Evolutionary conservation across 1,284 basidiomycete species (phyloP).

Genomic region (Cutaneotrichosporon cavernicola): DNA sequence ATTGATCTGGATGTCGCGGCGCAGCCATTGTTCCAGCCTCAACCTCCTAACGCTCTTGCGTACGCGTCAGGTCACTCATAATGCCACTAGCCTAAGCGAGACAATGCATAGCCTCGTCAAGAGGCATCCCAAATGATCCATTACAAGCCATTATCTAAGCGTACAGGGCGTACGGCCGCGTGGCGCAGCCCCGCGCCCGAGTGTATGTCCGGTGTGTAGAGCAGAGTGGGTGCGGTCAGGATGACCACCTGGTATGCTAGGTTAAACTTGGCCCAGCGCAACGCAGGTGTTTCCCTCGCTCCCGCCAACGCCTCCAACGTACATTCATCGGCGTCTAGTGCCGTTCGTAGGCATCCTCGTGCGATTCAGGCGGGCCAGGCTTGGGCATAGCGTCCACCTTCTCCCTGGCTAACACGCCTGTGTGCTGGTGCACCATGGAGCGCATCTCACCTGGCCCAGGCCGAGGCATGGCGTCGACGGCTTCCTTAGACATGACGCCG

Average conservation of each 20-base stretch:
- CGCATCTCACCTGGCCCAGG: conserved; percentile 23
- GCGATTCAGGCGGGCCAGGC: conserved; percentile 6
- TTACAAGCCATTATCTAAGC: conserved; percentile 2
- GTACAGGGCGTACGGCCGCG: neutral
- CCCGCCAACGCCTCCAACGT: neutral
- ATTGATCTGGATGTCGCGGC: too few relatives aligned
- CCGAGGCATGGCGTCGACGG: conserved; percentile 37
- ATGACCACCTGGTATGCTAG: neutral
- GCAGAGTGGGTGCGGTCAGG: neutral
- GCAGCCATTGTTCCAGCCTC: too few relatives aligned
- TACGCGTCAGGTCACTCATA: neutral
- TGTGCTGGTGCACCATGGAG: conserved; percentile 1
- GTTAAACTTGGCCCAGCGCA: too few relatives aligned
- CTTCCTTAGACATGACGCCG: conserved; percentile 37
- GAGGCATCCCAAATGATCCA: conserved; percentile 4
- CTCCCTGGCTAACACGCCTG: neutral
- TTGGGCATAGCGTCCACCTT: neutral
- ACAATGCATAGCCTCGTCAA: conserved; percentile 4
- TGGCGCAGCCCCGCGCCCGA: neutral
- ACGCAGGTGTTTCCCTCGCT: neutral
- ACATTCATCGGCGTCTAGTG: neutral
- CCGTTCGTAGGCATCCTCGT: conserved; percentile 13
- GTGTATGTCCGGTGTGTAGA: neutral
- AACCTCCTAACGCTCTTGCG: neutral
- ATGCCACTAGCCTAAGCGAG: neutral